These are phyloP conservation scores for Sarocladium oryzae DNA, from an alignment of 2,329 filamentous ascomycete genomes.

Conservation along the genomic window DNA sequence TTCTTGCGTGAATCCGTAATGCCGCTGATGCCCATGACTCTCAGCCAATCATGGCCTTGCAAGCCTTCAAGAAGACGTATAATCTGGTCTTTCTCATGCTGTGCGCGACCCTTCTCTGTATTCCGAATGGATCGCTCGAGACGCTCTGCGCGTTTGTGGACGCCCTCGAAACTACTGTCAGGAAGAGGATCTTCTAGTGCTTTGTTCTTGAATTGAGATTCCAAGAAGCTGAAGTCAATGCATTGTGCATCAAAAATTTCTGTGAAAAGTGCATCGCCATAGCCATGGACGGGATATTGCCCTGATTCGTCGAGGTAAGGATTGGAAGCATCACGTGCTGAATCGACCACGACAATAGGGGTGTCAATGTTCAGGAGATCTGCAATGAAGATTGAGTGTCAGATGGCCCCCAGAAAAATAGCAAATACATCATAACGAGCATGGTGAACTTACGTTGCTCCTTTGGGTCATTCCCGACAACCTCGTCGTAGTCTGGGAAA, in stretches of 20 bases:
- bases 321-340: slow-evolving; percentile 19
- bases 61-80: slow-evolving; percentile 69
- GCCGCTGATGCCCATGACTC: slow-evolving; percentile 81
- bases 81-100: slow-evolving; percentile 61
- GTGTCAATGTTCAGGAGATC: slow-evolving; percentile 70
- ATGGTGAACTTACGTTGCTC: slow-evolving; percentile 58
- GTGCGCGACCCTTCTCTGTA: slow-evolving; percentile 56
- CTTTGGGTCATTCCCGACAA: slow-evolving; percentile 78
- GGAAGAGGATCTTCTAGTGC: slow-evolving; percentile 47
- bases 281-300: slow-evolving; percentile 41
- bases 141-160: slow-evolving; percentile 53
- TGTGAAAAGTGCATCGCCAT: slow-evolving; percentile 49
- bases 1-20: slow-evolving; percentile 82
- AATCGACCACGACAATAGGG: slow-evolving; percentile 63
- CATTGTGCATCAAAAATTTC: slow-evolving; percentile 50
- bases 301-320: slow-evolving; percentile 13
- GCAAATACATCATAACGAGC: neutral
- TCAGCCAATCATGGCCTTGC: slow-evolving; percentile 87
- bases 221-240: slow-evolving; percentile 49
- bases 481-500: slow-evolving; percentile 89
- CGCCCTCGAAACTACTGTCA: slow-evolving; percentile 45
- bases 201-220: slow-evolving; percentile 37
- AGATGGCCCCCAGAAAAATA: neutral
- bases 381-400: slow-evolving; percentile 25
- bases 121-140: slow-evolving; percentile 58